Base-by-base conservation (phyloP, 306 rosid genomes). In the Gastrolobium bilobum region DNA sequence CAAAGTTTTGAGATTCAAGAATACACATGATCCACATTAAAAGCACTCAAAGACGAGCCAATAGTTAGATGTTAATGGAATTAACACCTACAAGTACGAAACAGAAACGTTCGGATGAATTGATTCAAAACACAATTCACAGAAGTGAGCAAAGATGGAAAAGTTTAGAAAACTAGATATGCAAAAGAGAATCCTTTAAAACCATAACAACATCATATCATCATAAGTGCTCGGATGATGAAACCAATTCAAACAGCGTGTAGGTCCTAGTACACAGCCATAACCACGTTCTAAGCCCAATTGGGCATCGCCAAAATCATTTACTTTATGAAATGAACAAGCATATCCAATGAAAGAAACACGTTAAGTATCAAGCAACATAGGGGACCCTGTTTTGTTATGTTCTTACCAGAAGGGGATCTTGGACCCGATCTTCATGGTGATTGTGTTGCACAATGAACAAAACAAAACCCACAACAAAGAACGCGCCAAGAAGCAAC, bases 391-490 rank as follows among this genome's bases (percentile, higher is more conserved):
- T 20, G 26, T 20, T 20, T 7, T 58, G 10, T 4, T 20, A 11
- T 72, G 44, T 33, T 15, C 79, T 79, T 90, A 92, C 94, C 93
- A 80, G 77, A 51, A 81, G 13, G 5, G 85, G 81, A 79, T 73
- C 89, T 34, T 90, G 89, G 39, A 79, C 44, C 72, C 86, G 97
- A 92, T 92, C 97, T 79, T 90, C 86, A 15, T 69, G 71, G 34
- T 92, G 93, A 74, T 86, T 84, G 71, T 92, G 97, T 31, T 90
- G 97, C 79, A 92, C 69, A 20, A 92, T 79, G 73, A 94, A 86
- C 90, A 94, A 80, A 82, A 87, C 81, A 31, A 94, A 79, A 60
- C 88, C 97, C 0, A 84, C 94, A 50, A 90, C 39, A 40, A 86
- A 87, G 91, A 88, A 92, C 42, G 87, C 72, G 10, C 86, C 94